A percentile compares a stretch with the other conserved stretches of the same genome.
These are phyloP conservation scores for Choiromyces venosus DNA, from an alignment of 495 filamentous ascomycete species.

Conservation along the genomic window DNA sequence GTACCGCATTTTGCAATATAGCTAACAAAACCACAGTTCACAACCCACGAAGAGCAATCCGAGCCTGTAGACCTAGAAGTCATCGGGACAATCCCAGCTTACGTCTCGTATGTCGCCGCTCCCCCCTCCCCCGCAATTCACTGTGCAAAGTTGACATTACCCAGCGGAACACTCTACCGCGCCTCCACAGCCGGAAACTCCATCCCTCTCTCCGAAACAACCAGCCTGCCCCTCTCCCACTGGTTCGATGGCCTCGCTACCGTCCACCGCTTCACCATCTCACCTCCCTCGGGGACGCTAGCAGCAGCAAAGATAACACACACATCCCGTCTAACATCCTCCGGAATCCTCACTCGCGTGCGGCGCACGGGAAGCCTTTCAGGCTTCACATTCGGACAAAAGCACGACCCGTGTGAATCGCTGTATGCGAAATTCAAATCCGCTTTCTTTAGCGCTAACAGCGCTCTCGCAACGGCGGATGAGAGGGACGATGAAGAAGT, in stretches of 20 bases:
- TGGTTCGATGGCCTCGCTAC: conserved; percentile 7
- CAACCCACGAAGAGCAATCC: conserved; percentile 5
- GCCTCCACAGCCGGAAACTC: conserved; percentile 7
- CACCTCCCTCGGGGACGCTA: background rate
- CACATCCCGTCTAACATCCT: conserved; percentile 58
- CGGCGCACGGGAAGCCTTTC: conserved; percentile 48
- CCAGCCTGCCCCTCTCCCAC: background rate
- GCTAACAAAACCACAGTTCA: conserved; percentile 2
- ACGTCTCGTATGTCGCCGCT: background rate
- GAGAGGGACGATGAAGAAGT: conserved; percentile 28
- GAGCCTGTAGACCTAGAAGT: conserved; percentile 5
- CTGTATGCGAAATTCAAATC: conserved; percentile 60
- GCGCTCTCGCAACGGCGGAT: conserved; percentile 8
- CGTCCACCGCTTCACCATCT: conserved; percentile 1
- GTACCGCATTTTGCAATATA: background rate
- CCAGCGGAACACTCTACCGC: conserved; percentile 8
- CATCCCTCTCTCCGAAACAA: background rate
- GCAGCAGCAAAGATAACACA: conserved; percentile 51
- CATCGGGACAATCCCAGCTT: conserved; percentile 1
- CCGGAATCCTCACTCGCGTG: conserved; percentile 52
- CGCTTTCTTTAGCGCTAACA: conserved; percentile 42
- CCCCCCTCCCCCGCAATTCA: background rate
- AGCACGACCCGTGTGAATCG: conserved; percentile 59
- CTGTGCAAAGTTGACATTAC: too few relatives aligned
- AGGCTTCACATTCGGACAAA: conserved; percentile 55